phyloP scores from a whole-genome alignment of 257 asterid genomes.

The Lycium barbarum region DNA sequence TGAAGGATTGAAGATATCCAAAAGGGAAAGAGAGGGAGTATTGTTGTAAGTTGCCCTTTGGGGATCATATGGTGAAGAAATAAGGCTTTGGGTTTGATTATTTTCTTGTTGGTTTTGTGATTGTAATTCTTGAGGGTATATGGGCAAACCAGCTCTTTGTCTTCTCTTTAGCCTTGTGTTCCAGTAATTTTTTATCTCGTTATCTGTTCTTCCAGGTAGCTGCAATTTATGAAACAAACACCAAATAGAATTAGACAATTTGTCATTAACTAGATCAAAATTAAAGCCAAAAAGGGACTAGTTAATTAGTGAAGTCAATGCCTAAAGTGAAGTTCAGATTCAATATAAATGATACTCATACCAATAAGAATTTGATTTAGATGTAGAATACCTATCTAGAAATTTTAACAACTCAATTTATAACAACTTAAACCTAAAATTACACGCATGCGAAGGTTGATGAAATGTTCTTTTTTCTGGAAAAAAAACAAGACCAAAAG shows the following conservation, averaged over 20 bases:
- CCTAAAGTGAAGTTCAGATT: not conserved
- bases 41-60: not conserved
- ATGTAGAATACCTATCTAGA: too few species aligned
- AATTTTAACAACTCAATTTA: not conserved
- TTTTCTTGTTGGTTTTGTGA: conserved; percentile 23
- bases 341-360: not conserved
- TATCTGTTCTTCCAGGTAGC: conserved; percentile 81
- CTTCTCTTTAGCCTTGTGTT: conserved; percentile 74
- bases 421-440: not conserved
- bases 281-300: not conserved
- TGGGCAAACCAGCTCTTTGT: conserved; percentile 67
- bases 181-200: conserved; percentile 80
- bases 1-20: conserved; percentile 37
- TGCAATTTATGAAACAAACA: conserved; percentile 22
- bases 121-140: conserved; percentile 55
- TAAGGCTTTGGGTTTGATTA: conserved; percentile 26
- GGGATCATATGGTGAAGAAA: conserved; percentile 38
- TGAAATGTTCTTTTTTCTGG: not conserved
- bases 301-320: not conserved
- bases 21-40: conserved; percentile 32
- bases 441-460: not conserved
- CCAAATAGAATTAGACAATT: not conserved
- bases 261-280: not conserved
- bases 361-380: not conserved
- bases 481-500: not conserved